phyloP scores from a whole-genome alignment of 345 rosid genomes.

The Limnanthes douglasii region DNA sequence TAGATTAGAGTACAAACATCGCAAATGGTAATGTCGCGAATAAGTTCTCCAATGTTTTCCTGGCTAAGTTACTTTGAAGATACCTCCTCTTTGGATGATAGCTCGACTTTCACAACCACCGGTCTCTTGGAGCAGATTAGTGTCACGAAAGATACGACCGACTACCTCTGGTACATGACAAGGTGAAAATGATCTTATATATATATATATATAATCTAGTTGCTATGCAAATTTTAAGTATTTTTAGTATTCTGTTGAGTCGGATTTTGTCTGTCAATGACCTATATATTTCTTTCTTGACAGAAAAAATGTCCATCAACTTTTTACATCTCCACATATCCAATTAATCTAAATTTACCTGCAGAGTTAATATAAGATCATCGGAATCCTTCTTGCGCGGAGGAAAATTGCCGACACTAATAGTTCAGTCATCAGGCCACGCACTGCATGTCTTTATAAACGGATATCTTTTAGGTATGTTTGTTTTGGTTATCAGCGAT shows the following conservation, averaged over 20 bases:
- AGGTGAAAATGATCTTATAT: slow-evolving; percentile 34
- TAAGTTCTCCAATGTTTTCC: slow-evolving; percentile 22
- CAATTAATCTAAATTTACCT: slow-evolving; percentile 7
- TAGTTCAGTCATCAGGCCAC: slow-evolving; percentile 57
- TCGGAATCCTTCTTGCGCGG: slow-evolving; percentile 44
- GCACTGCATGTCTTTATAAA: slow-evolving; percentile 63
- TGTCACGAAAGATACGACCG: slow-evolving; percentile 64
- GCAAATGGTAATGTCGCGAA: slow-evolving; percentile 44
- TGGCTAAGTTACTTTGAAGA: slow-evolving; percentile 76
- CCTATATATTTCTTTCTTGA: too few species aligned
- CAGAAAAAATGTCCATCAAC: too few species aligned
- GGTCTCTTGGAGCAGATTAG: slow-evolving; percentile 75
- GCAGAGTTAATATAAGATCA: slow-evolving; percentile 48
- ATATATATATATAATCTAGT: too few species aligned
- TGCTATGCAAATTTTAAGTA: too few species aligned
- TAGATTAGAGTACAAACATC: slow-evolving; percentile 42
- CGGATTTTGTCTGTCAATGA: too few species aligned
- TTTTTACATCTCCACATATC: too few species aligned
- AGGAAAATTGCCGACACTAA: slow-evolving; percentile 34
- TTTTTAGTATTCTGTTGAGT: too few species aligned
- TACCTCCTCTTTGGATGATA: slow-evolving; percentile 31
- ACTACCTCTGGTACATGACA: slow-evolving; percentile 91
- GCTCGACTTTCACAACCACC: slow-evolving; percentile 21
- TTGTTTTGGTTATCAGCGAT: neutral
- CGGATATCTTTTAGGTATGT: slow-evolving; percentile 51